A percentile compares a stretch with the other conserved stretches of the same genome.
These are phyloP conservation scores for Leucaena leucocephala DNA, from an alignment of 306 rosid species.

Conservation along the genomic window DNA sequence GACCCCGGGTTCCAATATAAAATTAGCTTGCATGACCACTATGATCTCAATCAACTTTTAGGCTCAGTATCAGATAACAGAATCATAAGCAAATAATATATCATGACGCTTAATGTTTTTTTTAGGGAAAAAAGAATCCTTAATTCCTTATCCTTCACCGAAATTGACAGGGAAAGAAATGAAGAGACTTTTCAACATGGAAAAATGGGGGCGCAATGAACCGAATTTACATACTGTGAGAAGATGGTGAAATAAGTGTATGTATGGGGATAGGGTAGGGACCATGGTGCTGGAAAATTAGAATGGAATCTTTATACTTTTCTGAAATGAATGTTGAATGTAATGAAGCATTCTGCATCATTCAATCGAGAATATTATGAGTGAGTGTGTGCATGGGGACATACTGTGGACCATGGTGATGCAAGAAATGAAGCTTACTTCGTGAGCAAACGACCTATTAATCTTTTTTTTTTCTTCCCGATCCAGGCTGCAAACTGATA, in stretches of 20 bases:
- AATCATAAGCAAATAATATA: background rate
- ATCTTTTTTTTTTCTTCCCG: background rate
- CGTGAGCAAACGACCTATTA: background rate
- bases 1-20: background rate
- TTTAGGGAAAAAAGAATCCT: background rate
- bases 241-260: background rate
- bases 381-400: background rate
- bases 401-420: background rate
- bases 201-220: constrained; percentile 32
- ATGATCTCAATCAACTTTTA: constrained; percentile 7
- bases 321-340: background rate
- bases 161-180: constrained; percentile 1
- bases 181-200: background rate
- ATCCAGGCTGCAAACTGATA: background rate
- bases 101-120: background rate
- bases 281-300: background rate
- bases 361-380: background rate
- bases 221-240: background rate
- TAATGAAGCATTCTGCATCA: background rate
- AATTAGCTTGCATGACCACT: constrained; percentile 1
- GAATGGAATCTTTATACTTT: background rate
- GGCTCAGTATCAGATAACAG: background rate
- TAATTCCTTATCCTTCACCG: background rate
- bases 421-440: background rate
- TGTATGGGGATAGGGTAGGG: background rate